Base-by-base conservation (phyloP, 805 yeast genomes). In the Cyberlindnera americana region DNA sequence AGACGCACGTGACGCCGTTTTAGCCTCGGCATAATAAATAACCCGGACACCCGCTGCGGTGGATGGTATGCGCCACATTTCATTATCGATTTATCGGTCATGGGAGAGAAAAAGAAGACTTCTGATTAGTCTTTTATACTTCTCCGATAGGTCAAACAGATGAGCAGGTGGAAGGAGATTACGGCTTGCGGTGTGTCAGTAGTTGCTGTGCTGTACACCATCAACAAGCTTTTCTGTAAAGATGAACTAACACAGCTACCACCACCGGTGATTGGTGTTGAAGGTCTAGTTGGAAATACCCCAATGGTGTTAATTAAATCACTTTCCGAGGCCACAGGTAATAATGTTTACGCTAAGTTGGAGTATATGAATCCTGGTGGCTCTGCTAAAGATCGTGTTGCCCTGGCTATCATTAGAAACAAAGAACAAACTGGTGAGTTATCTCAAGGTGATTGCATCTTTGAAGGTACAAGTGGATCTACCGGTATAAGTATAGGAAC, bases 391-490 rank as follows among this genome's bases (percentile, higher is more conserved):
- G 99, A 91, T 58, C 68, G 99, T 31, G 95, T 93, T 15, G 98
- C 98, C 0, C 64, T 85, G 16, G 87, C 93, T 4, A 83, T 91
- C 32, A 83, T 91, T 14, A 67, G 76, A 40, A 76, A 77, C 17
- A 84, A 83, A 40, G 95, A 87, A 56, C 40, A 50, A 5, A 35
- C 53, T 33, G 93, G 93, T 0, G 55, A 66, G 6, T 59, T 90
- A 28, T 57, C 65, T 5, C 62, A 70, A 37, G 88, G 85, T 1
- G 93, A 87, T 53, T 69, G 79, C 12, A 83, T 91, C 2, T 89
- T 81, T 60, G 99, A 91, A 65, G 99, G 99, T 7, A 93, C 99
- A 0, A 82, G 93, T 10, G 99, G 99, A 0, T 89, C 97, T 0
- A 91, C 99, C 0, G 99, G 99, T 3, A 93, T 93, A 11, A 86